Evolutionary conservation across 306 rosid genomes (phyloP).

Genomic region (Rosa persica): DNA sequence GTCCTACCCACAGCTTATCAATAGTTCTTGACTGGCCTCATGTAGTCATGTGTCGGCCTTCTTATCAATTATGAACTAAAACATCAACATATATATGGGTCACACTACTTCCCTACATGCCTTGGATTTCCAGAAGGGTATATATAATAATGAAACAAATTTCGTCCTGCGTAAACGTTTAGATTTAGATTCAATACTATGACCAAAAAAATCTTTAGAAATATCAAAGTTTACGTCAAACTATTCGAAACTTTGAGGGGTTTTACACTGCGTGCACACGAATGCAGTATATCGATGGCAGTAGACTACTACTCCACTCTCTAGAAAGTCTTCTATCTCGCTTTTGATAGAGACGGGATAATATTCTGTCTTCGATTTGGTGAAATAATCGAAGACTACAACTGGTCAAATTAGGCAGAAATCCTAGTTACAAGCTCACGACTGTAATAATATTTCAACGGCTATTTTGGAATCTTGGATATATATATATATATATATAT

Average conservation of each 20-base stretch:
- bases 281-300: background rate
- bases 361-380: background rate
- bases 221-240: background rate
- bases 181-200: background rate
- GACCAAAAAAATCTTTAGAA: background rate
- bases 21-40: background rate
- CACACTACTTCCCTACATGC: constrained; percentile 4
- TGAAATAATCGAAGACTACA: background rate
- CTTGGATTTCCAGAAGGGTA: background rate
- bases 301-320: background rate
- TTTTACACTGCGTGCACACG: background rate
- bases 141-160: background rate
- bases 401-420: background rate
- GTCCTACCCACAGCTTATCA: background rate
- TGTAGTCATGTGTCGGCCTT: background rate
- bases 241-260: no score
- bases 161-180: background rate
- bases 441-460: background rate
- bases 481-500: no score
- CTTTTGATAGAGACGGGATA: background rate
- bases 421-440: background rate
- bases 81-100: background rate
- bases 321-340: background rate
- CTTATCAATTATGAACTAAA: constrained; percentile 6
- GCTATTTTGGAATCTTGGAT: background rate